Conservation (phyloP, 495 filamentous ascomycete species). For the Hypoxylon fragiforme region DNA sequence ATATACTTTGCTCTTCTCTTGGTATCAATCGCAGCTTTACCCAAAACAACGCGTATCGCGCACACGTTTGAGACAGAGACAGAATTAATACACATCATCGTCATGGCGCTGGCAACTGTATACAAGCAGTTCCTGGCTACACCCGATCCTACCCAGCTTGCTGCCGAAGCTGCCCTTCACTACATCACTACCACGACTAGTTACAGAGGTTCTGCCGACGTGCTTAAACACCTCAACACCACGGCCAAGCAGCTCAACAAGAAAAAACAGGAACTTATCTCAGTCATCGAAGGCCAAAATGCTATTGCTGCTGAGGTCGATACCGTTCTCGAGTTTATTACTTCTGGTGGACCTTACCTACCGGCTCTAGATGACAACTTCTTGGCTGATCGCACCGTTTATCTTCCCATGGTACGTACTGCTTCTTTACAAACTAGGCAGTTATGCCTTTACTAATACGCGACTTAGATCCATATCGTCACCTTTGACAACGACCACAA, state of each 20-base stretch:
- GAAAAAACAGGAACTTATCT: slow-evolving; percentile 74
- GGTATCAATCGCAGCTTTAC: not conserved
- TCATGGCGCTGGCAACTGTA: slow-evolving; percentile 65
- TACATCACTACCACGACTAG: slow-evolving; percentile 90
- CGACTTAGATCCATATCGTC: slow-evolving; percentile 80
- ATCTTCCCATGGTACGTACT: slow-evolving; percentile 75
- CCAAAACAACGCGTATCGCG: slow-evolving; percentile 6
- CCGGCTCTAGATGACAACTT: slow-evolving; percentile 94
- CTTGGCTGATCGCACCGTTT: slow-evolving; percentile 77
- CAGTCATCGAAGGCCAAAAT: slow-evolving; percentile 68
- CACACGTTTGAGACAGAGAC: too few relatives aligned
- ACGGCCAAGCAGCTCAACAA: slow-evolving; percentile 73
- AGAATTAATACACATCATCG: too few relatives aligned
- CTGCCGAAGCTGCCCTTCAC: slow-evolving; percentile 73
- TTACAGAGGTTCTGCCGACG: slow-evolving; percentile 66
- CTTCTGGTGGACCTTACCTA: slow-evolving; percentile 82
- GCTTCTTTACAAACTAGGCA: not conserved
- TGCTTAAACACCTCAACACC: slow-evolving; percentile 74
- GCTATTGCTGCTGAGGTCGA: slow-evolving; percentile 76
- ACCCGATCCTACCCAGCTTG: slow-evolving; percentile 66
- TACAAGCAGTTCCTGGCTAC: slow-evolving; percentile 81
- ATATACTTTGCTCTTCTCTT: not conserved
- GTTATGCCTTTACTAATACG: slow-evolving; percentile 36
- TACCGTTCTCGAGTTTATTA: slow-evolving; percentile 79
- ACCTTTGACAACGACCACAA: slow-evolving; percentile 73